Conservation (phyloP, 305 asterid genomes). For the Ajuga reptans region DNA sequence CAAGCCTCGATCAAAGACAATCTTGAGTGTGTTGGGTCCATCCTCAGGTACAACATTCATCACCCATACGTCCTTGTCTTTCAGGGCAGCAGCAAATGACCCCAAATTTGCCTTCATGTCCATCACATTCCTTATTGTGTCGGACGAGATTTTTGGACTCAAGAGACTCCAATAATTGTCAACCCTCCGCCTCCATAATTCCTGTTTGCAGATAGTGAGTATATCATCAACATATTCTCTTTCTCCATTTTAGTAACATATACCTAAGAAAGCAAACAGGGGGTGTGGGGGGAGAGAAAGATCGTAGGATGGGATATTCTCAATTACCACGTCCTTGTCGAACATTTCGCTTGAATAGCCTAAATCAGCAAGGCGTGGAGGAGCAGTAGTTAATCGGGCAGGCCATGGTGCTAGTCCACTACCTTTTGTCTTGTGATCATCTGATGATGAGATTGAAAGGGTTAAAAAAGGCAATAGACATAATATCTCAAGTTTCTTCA, state of each 20-base stretch:
- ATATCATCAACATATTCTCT: background rate
- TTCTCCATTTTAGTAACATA: background rate
- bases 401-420: constrained; percentile 97
- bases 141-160: constrained; percentile 61
- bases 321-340: constrained; percentile 74
- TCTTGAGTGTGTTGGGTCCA: constrained; percentile 87
- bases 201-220: constrained; percentile 36
- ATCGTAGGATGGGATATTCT: background rate
- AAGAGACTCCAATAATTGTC: constrained; percentile 67
- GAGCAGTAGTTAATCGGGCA: constrained; percentile 72
- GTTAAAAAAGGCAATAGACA: constrained; percentile 6
- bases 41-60: constrained; percentile 92
- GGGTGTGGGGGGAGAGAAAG: background rate
- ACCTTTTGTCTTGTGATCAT: constrained; percentile 70
- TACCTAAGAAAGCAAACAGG: background rate
- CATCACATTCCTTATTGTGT: constrained; percentile 74
- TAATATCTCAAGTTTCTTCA: background rate
- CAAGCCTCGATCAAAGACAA: constrained; percentile 82
- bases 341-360: constrained; percentile 82
- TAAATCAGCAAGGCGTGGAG: constrained; percentile 94
- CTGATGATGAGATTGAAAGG: constrained; percentile 37
- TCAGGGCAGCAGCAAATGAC: constrained; percentile 89
- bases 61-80: constrained; percentile 87
- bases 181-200: constrained; percentile 75
- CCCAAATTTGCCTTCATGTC: constrained; percentile 97